These are phyloP conservation scores for Aristolochia contorta DNA, from an alignment of 164 flowering plant genomes.

Conservation along the genomic window DNA sequence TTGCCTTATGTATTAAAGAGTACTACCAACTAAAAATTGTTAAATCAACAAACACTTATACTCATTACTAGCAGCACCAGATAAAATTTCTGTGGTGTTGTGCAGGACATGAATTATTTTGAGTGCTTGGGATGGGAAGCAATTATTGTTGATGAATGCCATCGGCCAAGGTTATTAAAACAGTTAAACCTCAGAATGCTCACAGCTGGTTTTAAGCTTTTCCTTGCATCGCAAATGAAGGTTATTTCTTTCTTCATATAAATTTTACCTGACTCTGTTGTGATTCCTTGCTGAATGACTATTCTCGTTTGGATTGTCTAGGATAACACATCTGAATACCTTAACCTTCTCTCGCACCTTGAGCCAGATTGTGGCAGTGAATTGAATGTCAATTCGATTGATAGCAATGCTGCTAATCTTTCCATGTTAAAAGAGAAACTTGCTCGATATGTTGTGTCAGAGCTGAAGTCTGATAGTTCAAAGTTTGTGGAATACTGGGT, in stretches of 20 bases:
- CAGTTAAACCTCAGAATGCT: slow-evolving; percentile 38
- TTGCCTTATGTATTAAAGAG: too few species aligned
- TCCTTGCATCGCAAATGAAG: slow-evolving; percentile 45
- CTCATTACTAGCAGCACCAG: not conserved
- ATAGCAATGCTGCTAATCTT: slow-evolving; percentile 18
- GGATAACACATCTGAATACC: slow-evolving; percentile 42
- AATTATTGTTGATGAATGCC: slow-evolving; percentile 56
- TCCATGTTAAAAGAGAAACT: slow-evolving; percentile 38
- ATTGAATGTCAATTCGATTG: slow-evolving; percentile 3
- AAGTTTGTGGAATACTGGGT: slow-evolving; percentile 84
- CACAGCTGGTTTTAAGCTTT: slow-evolving; percentile 33
- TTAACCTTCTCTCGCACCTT: slow-evolving; percentile 40
- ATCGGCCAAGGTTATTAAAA: slow-evolving; percentile 20
- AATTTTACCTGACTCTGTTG: slow-evolving; percentile 6
- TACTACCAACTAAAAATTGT: too few species aligned
- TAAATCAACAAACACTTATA: too few species aligned
- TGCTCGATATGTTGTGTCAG: slow-evolving; percentile 28
- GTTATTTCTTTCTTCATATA: slow-evolving; percentile 16
- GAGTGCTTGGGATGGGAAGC: slow-evolving; percentile 49
- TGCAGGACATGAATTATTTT: slow-evolving; percentile 58
- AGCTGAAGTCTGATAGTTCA: slow-evolving; percentile 36
- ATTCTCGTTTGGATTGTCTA: slow-evolving; percentile 20
- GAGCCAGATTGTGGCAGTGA: slow-evolving; percentile 16
- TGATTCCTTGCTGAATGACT: not conserved
- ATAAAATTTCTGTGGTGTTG: slow-evolving; percentile 2